Base-by-base conservation (phyloP, 2,329 filamentous ascomycete species). In the Stemphylium lycopersici region DNA sequence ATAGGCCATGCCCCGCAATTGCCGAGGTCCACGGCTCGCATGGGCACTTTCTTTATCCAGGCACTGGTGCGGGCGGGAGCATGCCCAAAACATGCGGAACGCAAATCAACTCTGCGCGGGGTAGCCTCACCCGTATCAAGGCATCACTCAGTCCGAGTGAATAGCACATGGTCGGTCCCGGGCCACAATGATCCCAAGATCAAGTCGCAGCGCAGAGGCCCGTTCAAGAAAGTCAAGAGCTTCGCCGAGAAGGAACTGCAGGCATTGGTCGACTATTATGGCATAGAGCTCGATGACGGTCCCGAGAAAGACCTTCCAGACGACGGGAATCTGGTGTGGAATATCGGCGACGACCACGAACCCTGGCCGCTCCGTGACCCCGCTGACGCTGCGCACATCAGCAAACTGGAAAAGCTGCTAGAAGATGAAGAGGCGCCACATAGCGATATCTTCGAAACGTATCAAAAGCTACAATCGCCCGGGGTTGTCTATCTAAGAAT, bases 21-120 rank as follows among this genome's bases (percentile, higher is more conserved):
- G n/a, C 20, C n/a, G 6, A 33, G 36, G 29, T 40, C 26, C 5
- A 34, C 20, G 18, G 38, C 43, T 38, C 74, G 69, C 53, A 73
- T 83, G 71, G 80, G 81, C 62, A 79, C 80, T 61, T 63, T 82
- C 59, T 84, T 86, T 70, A 79, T 85, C 58, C 72, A 76, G 56
- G 81, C 81, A 38, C 70, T 86, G 61, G 79, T 82, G 53, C 73
- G 79, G 59, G 83, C 83, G 44, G 78, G 78, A 37, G 78, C 79
- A 42, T 85, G 83, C 67, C 74, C 72, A 55, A 71, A 78, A 43
- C 83, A 84, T 65, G 74, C 77, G 20, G 74, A 72, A 62, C 75
- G 70, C 42, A 67, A 63, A 13, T 63, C 64, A 6, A 65, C 62
- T 4, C 60, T 61, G 34, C 60, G 51, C 15, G 31, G 33, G 10